A percentile compares a stretch with the other conserved stretches of the same genome.
Evolutionary conservation across 148 eudicot species (phyloP).

Genomic region (Rhododendron griersonianum): DNA sequence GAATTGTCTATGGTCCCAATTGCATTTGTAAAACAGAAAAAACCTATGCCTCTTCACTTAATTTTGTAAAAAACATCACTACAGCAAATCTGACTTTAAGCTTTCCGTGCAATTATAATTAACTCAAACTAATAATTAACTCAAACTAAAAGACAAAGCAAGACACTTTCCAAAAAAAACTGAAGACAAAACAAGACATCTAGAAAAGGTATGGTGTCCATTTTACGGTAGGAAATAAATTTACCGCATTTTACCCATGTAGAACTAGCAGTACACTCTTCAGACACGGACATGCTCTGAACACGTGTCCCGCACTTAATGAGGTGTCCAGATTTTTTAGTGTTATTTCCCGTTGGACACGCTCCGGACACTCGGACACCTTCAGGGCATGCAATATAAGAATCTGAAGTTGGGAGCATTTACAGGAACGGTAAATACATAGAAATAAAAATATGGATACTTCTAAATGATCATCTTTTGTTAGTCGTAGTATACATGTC

Average conservation of each 20-base stretch:
- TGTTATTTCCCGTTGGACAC: not conserved
- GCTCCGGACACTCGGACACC: not conserved
- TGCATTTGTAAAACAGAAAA: not conserved
- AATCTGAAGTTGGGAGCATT: not conserved
- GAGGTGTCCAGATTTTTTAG: not conserved
- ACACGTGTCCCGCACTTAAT: not conserved
- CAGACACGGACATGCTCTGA: not conserved
- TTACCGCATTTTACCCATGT: not conserved
- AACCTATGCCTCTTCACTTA: not conserved
- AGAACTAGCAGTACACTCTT: not conserved
- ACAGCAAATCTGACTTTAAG: not conserved
- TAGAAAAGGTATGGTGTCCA: not conserved
- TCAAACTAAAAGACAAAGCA: not conserved
- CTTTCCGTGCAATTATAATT: not conserved
- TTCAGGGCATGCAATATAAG: not conserved
- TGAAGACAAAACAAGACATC: not conserved
- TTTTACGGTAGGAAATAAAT: not conserved
- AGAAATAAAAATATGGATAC: not conserved
- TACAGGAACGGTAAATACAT: too few relatives aligned
- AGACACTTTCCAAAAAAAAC: not conserved
- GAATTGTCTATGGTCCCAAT: not conserved
- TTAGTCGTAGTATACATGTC: not conserved
- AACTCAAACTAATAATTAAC: not conserved
- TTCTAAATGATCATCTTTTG: not conserved
- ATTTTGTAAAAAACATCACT: not conserved